A percentile compares a stretch with the other conserved stretches of the same genome.
phyloP scores from a whole-genome alignment of 805 yeast species.

The Spathaspora boniae region DNA sequence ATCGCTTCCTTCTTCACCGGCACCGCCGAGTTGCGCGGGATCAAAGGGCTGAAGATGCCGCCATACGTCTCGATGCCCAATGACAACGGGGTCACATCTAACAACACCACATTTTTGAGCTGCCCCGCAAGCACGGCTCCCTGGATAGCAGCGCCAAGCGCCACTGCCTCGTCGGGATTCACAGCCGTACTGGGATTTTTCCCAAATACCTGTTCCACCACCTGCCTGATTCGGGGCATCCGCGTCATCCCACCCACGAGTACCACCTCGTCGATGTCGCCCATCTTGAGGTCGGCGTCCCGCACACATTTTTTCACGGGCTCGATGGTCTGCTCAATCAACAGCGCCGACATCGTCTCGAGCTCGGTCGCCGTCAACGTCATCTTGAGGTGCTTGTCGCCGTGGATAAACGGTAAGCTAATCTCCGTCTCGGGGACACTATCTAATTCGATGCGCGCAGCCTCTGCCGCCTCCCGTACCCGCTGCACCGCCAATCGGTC shows the following conservation, averaged over 20 bases:
- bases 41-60: constrained; percentile 75
- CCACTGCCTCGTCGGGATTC: constrained; percentile 93
- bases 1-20: constrained; percentile 73
- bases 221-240: constrained; percentile 73
- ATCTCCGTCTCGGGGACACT: constrained; percentile 60
- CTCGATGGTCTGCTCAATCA: constrained; percentile 64
- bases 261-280: constrained; percentile 70
- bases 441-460: constrained; percentile 70
- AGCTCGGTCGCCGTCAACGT: constrained; percentile 63
- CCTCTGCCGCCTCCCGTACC: constrained; percentile 76
- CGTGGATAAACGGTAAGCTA: constrained; percentile 65
- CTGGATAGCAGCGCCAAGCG: constrained; percentile 86
- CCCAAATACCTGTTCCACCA: constrained; percentile 57
- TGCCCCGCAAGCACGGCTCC: constrained; percentile 85
- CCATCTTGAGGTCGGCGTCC: constrained; percentile 66
- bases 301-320: constrained; percentile 72
- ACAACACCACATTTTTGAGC: constrained; percentile 68
- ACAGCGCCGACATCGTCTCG: constrained; percentile 61
- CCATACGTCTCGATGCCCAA: constrained; percentile 84
- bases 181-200: constrained; percentile 68
- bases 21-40: constrained; percentile 73
- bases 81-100: constrained; percentile 82
- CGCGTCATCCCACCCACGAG: constrained; percentile 89
- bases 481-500: constrained; percentile 66
- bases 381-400: constrained; percentile 57